phyloP scores from a whole-genome alignment of 257 asterid species.

The Solanum rostratum region DNA sequence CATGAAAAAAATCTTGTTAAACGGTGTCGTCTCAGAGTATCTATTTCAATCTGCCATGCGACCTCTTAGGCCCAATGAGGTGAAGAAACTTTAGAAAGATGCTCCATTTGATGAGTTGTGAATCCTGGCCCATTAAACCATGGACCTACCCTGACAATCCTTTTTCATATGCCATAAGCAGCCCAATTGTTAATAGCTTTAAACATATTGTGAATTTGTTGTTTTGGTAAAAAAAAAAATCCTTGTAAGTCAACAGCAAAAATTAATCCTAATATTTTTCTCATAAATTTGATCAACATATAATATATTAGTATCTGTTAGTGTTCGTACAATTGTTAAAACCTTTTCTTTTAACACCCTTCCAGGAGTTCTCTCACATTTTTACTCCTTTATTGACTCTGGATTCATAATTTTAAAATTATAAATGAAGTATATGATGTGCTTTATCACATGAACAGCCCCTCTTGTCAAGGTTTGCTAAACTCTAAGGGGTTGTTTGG shows the following conservation, averaged over 20 bases:
- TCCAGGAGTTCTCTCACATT: background rate
- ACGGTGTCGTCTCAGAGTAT: background rate
- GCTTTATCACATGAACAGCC: too few species aligned
- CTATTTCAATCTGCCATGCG: background rate
- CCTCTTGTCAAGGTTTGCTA: background rate
- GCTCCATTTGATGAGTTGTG: background rate
- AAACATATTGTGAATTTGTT: background rate
- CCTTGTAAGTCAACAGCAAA: background rate
- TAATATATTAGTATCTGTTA: background rate
- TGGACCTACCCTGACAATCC: background rate
- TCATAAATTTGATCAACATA: background rate
- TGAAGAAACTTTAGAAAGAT: background rate
- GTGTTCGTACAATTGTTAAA: background rate
- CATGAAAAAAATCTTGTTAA: too few species aligned
- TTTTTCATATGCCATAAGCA: background rate
- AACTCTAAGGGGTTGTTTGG: background rate
- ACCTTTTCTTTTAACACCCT: background rate
- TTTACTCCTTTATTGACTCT: background rate
- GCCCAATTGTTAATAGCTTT: background rate
- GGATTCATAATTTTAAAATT: background rate
- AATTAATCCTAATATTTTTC: background rate
- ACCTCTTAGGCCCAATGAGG: background rate
- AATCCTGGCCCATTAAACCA: background rate
- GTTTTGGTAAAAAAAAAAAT: too few species aligned
- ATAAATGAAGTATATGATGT: rapidly evolving